Percentiles rank a stretch among this genome's conserved stretches.
These are phyloP conservation scores for Venturia asperata DNA, from an alignment of 2,329 filamentous ascomycete species.

Conservation along the genomic window DNA sequence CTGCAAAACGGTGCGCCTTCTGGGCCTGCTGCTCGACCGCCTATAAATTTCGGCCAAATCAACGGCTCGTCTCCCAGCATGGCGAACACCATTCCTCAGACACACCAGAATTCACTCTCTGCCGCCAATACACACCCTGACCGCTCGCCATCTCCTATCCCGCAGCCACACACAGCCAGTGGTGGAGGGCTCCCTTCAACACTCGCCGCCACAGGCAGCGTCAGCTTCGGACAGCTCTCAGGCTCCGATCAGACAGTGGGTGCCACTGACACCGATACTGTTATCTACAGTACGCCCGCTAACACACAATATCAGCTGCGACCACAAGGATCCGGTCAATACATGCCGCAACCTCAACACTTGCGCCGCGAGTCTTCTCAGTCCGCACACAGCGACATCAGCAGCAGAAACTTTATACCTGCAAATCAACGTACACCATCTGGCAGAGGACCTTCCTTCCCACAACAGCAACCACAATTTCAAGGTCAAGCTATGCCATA, in stretches of 20 bases:
- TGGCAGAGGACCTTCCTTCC: constrained; percentile 44
- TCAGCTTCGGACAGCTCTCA: constrained; percentile 75
- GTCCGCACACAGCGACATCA: constrained; percentile 68
- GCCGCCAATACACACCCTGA: constrained; percentile 59
- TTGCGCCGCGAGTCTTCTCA: constrained; percentile 81
- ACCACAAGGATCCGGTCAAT: constrained; percentile 17
- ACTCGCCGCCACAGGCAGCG: constrained; percentile 62
- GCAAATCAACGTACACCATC: constrained; percentile 47
- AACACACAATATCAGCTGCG: constrained; percentile 8
- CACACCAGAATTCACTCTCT: constrained; percentile 53
- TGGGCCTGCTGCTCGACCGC: constrained; percentile 52
- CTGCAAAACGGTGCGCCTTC: constrained; percentile 58
- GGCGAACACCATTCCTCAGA: constrained; percentile 63
- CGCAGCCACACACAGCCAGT: constrained; percentile 74
- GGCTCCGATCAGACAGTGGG: constrained; percentile 64
- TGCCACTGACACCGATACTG: constrained; percentile 22
- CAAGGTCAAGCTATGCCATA: constrained; percentile 29
- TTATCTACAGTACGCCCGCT: background rate
- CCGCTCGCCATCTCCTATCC: constrained; percentile 87
- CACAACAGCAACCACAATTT: constrained; percentile 31
- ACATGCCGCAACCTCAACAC: constrained; percentile 60
- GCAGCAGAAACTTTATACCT: constrained; percentile 36
- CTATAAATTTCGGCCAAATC: constrained; percentile 75
- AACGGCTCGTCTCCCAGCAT: constrained; percentile 53
- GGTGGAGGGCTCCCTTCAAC: constrained; percentile 74